Evolutionary conservation across 345 rosid genomes (phyloP), one percentile per base, ranked within the genome.

Genomic region (Syzygium aqueum): DNA sequence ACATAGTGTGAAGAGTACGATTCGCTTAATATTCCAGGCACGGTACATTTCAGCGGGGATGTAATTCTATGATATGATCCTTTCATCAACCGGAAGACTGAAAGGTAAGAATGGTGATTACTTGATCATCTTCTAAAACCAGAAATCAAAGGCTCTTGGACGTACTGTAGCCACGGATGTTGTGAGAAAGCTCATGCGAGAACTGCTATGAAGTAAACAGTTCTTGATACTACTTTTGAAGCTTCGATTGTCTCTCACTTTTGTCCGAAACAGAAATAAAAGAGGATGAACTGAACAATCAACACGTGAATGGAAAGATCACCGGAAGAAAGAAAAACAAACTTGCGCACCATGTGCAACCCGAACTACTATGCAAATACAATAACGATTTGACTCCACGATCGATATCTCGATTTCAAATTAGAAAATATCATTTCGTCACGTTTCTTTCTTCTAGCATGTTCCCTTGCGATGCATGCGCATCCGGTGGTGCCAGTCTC

Each of bases 391-490:
- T 59, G 30, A 59, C 28, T 11, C 27, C 14, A 59, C 1, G 65
- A 25, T 25, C 25, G 27, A n/a, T 25, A 57, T 57, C 65, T 57
- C 28, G 11, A 57, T 0, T 25, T 6, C 65, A 57, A 57, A 0
- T 57, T 13, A 25, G 28, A 50, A 50, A 9, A 9, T 50, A 50
- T 11, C 51, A 50, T 50, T 9, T 50, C 51, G 12, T 50, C 51
- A 11, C 51, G 3, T 59, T 59, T 59, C 16, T 27, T 0, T 59
- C 65, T 25, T 59, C 30, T 25, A 4, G 30, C 30, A 27, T 59
- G 0, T 27, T 0, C 30, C 0, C 30, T 0, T 59, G 16, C 0
- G 1, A 57, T 3, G 0, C 15, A 11, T 57, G 63, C 1, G 33
- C 77, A 30, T 28, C 43, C 22, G 0, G 1, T 59, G 65, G 6